Percentiles rank a stretch among this genome's conserved stretches.
Conservation (phyloP, 2,329 filamentous ascomycete species). For the Talaromyces sp. region DNA sequence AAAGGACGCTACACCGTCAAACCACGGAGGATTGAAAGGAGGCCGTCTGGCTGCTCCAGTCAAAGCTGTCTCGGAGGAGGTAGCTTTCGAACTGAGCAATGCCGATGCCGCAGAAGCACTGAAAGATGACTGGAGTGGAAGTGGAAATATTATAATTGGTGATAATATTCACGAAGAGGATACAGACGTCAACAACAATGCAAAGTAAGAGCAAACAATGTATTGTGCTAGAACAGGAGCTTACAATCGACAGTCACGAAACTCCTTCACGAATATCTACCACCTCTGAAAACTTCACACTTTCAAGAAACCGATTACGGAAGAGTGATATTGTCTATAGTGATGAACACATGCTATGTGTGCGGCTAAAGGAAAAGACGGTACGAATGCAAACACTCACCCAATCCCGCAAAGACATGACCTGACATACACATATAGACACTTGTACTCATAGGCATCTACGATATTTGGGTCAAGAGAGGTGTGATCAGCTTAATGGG, state of each 20-base stretch:
- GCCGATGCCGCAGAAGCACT: conserved; percentile 2
- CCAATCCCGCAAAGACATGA: neutral
- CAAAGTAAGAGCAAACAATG: conserved; percentile 1
- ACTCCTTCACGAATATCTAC: conserved; percentile 27
- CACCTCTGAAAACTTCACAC: conserved; percentile 34
- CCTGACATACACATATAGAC: conserved; percentile 26
- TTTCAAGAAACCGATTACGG: conserved; percentile 35
- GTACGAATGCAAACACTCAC: conserved; percentile 20
- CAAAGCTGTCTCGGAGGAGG: neutral
- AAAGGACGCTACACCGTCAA: conserved; percentile 17
- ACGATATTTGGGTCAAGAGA: conserved; percentile 52
- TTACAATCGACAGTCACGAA: conserved; percentile 27
- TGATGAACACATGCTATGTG: conserved; percentile 33
- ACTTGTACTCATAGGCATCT: conserved; percentile 47
- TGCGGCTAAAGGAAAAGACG: conserved; percentile 37
- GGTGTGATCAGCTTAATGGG: conserved; percentile 55
- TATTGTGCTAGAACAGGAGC: neutral
- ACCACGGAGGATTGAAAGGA: conserved; percentile 19
- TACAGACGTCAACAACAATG: neutral
- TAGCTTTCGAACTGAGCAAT: conserved; percentile 6
- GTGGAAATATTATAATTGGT: neutral
- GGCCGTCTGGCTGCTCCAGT: conserved; percentile 3
- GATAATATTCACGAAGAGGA: neutral
- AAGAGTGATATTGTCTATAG: conserved; percentile 36
- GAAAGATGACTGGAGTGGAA: neutral